Evolutionary conservation across 306 rosid genomes (phyloP), one percentile per base, ranked within the genome.

Genomic region (Castanospermum australe): DNA sequence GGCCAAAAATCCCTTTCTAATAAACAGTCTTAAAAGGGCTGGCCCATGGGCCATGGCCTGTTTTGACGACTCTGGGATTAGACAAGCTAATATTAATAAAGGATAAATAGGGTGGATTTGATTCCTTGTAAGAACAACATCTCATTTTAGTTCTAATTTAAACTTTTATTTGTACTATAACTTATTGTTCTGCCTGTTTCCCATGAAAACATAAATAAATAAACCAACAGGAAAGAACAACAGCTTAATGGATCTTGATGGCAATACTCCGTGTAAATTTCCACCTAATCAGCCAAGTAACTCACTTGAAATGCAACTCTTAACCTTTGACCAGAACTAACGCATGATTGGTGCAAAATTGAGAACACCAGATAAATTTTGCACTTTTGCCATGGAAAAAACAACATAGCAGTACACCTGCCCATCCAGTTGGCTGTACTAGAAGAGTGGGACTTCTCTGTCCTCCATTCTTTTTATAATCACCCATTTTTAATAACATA

Each of bases 381-480:
- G 38, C 28, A 73, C 9, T 73, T 73, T 8, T 44, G 35, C 45
- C 41, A 55, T 47, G 33, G 60, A 42, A 80, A 52, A 44, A 44
- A 81, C 70, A 44, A 42, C 9, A 22, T 44, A 41, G 18, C 45
- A 32, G 33, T 41, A 67, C 17, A 21, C 25, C 13, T 17, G 30
- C 54, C 77, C 57, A 45, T 59, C 71, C 17, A 60, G 25, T 70
- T 32, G 35, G 32, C 32, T 28, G 32, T 12, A 45, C 33, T 17
- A 71, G 65, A 47, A 45, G 30, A 47, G 25, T 36, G 36, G 18
- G 73, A 59, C 33, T 56, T 55, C 25, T 44, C 59, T 66, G 56
- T 59, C 55, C 63, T 55, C 25, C 25, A 81, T 81, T 56, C 62
- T 22, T 45, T 74, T 67, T 20, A 22, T 75, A 59, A 65, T 67